A percentile compares a stretch with the other conserved stretches of the same genome.
Evolutionary conservation across 768 basidiomycete genomes (phyloP).

Genomic region (Amanita pallidorosea): DNA sequence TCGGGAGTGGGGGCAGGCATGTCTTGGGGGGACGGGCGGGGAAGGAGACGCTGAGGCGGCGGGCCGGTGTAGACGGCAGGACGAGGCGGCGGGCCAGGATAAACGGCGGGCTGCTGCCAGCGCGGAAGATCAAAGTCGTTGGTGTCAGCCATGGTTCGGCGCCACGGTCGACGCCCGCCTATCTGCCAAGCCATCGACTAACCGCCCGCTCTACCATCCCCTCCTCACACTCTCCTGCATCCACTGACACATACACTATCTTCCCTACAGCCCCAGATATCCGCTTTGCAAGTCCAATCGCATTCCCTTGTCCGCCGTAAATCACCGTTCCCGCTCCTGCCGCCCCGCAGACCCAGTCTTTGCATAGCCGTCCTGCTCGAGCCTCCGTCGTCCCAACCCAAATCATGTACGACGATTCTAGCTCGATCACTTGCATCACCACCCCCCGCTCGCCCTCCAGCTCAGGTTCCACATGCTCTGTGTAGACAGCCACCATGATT

Average conservation of each 20-base stretch:
- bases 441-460: slow-evolving; percentile 46
- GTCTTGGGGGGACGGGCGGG: slow-evolving; percentile 58
- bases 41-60: slow-evolving; percentile 42
- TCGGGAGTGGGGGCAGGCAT: slow-evolving; percentile 31
- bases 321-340: slow-evolving; percentile 13
- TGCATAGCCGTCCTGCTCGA: slow-evolving; percentile 40
- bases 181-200: too few species aligned
- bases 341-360: slow-evolving; percentile 83
- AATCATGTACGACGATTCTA: slow-evolving; percentile 72
- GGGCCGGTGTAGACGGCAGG: slow-evolving; percentile 47
- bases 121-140: slow-evolving; percentile 80
- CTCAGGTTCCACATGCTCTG: slow-evolving; percentile 36
- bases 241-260: slow-evolving; percentile 28
- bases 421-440: slow-evolving; percentile 52
- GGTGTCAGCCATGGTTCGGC: slow-evolving; percentile 41
- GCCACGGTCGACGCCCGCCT: too few species aligned
- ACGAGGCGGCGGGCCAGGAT: slow-evolving; percentile 41
- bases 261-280: not conserved
- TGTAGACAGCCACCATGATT: slow-evolving; percentile 28
- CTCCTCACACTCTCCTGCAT: slow-evolving; percentile 35
- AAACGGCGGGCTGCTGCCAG: slow-evolving; percentile 52
- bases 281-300: not conserved
- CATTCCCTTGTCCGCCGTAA: not conserved
- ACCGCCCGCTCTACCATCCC: slow-evolving; percentile 56
- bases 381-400: slow-evolving; percentile 63